phyloP scores from a whole-genome alignment of 176 grass and related monocot species.

The Ampelocalamus luodianensis region DNA sequence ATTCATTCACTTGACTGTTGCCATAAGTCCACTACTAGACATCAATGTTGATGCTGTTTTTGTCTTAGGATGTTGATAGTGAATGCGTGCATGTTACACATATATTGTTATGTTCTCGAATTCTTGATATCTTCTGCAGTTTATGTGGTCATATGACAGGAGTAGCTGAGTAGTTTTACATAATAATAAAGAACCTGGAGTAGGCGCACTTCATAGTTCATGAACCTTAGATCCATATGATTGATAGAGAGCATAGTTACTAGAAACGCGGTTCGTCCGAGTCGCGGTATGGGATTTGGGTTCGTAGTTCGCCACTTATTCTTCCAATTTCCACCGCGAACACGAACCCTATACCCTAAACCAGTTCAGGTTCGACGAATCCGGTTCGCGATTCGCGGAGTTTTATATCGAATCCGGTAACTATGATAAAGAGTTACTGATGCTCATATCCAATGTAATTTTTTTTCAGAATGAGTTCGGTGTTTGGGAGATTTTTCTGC shows the following conservation, averaged over 20 bases:
- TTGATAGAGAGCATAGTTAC: conserved; percentile 18
- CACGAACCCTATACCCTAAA: no score
- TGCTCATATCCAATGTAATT: conserved; percentile 44
- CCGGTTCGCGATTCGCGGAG: no score
- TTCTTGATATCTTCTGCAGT: not conserved
- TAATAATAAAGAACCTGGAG: conserved; percentile 17
- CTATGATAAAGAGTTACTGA: conserved; percentile 29
- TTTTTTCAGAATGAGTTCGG: conserved; percentile 82
- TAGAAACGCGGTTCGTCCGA: no score
- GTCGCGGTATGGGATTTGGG: no score
- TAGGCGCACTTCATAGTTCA: not conserved
- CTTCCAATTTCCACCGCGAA: no score
- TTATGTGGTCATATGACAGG: conserved; percentile 15
- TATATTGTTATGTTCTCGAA: not conserved
- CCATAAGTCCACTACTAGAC: not conserved
- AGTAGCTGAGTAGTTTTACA: not conserved
- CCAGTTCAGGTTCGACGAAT: no score
- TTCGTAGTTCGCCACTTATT: no score
- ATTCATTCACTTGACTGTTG: conserved; percentile 17
- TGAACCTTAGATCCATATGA: conserved; percentile 7
- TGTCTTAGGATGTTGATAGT: conserved; percentile 14
- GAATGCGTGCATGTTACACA: conserved; percentile 3
- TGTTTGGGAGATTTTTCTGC: conserved; percentile 92
- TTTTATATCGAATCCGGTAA: no score
- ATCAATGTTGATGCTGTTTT: conserved; percentile 6